Percentiles rank a stretch among this genome's conserved stretches.
These are phyloP conservation scores for Colletotrichum agaves DNA, from an alignment of 2,329 filamentous ascomycete species.

Conservation along the genomic window DNA sequence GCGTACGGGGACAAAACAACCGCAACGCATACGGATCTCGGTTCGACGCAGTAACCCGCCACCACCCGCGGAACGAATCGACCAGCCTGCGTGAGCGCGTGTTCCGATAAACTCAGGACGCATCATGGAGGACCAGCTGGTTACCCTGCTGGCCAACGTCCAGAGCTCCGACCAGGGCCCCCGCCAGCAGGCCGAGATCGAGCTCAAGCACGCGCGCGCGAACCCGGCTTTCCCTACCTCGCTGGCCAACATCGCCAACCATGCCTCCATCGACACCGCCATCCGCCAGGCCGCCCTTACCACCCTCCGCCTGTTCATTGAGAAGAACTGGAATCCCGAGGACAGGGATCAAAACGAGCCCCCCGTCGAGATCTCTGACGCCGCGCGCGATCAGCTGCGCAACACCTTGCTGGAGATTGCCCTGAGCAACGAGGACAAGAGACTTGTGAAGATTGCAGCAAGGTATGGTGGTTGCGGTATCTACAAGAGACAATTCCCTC, in stretches of 20 bases:
- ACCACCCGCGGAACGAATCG: slow-evolving; percentile 3
- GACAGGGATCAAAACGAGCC: slow-evolving; percentile 73
- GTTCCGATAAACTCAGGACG: slow-evolving; percentile 24
- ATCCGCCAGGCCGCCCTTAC: slow-evolving; percentile 87
- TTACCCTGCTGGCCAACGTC: slow-evolving; percentile 87
- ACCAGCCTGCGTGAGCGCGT: neutral
- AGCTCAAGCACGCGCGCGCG: slow-evolving; percentile 76
- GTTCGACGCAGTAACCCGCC: neutral
- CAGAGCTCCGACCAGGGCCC: slow-evolving; percentile 80
- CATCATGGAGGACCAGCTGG: slow-evolving; percentile 91
- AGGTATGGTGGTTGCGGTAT: slow-evolving; percentile 63
- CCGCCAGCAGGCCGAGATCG: slow-evolving; percentile 87
- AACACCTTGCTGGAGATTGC: slow-evolving; percentile 81
- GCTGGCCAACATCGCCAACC: slow-evolving; percentile 82
- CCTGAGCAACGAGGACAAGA: slow-evolving; percentile 77
- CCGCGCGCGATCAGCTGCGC: slow-evolving; percentile 78
- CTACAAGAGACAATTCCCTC: neutral
- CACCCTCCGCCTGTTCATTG: slow-evolving; percentile 83
- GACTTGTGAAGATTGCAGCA: slow-evolving; percentile 89
- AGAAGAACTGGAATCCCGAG: slow-evolving; percentile 83
- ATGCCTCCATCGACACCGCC: slow-evolving; percentile 76
- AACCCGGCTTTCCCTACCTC: slow-evolving; percentile 80
- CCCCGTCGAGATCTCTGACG: slow-evolving; percentile 75
- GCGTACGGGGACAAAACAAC: neutral
- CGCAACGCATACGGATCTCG: neutral